These are phyloP conservation scores for Quercus phellos DNA, from an alignment of 331 rosid species.

Conservation along the genomic window DNA sequence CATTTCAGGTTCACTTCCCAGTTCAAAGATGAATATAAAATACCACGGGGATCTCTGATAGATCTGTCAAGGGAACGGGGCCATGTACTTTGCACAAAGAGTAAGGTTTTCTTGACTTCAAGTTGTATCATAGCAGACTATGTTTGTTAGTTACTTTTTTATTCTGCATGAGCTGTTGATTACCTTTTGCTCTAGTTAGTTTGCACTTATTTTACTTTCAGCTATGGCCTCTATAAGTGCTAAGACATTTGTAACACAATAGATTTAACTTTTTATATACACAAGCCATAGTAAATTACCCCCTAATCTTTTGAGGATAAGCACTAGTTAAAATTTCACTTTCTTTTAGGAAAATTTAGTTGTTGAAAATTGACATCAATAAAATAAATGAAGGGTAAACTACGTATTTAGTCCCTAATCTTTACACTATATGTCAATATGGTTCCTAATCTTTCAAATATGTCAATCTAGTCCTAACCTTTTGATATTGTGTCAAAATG, in stretches of 20 bases:
- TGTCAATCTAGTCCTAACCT: too few species aligned
- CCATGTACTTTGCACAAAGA: conserved; percentile 68
- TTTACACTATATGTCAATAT: too few species aligned
- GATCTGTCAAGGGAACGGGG: conserved; percentile 70
- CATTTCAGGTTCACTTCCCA: conserved; percentile 87
- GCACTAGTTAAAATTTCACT: neutral
- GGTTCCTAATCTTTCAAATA: too few species aligned
- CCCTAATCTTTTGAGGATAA: neutral
- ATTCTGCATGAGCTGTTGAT: conserved; percentile 8
- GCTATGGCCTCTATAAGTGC: neutral
- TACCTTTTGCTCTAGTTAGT: neutral
- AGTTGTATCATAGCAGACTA: neutral
- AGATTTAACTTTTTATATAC: neutral
- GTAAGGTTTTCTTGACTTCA: conserved; percentile 41
- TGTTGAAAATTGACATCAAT: neutral
- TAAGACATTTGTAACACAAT: neutral
- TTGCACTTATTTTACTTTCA: neutral
- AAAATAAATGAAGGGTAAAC: neutral
- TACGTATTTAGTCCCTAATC: too few species aligned
- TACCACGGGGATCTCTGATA: conserved; percentile 80
- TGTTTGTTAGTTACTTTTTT: neutral
- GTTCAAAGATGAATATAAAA: conserved; percentile 83
- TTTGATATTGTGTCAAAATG: too few species aligned
- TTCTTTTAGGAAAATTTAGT: neutral
- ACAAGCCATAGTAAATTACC: too few species aligned